Evolutionary conservation across 2,329 filamentous ascomycete genomes (phyloP).

Genomic region (Cyphellophora attinorum): DNA sequence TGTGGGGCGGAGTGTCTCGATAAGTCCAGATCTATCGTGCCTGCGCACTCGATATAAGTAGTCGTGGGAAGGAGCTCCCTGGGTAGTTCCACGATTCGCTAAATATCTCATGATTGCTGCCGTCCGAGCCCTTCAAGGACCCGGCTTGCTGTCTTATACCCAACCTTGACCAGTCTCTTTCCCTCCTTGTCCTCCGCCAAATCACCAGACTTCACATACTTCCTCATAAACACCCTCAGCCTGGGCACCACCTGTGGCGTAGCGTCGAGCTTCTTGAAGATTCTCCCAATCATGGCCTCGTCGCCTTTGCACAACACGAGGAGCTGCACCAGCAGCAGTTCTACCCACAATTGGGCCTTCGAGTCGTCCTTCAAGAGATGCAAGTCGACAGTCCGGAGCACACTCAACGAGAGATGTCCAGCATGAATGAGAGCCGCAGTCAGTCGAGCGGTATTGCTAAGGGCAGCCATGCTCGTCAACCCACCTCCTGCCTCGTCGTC

Average conservation of each 20-base stretch:
- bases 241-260: conserved; percentile 61
- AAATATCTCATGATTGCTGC: too few species aligned
- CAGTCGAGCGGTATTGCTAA: conserved; percentile 60
- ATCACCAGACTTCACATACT: conserved; percentile 60
- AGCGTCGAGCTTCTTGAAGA: conserved; percentile 54
- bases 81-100: too few species aligned
- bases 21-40: too few species aligned
- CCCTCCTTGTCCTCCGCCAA: conserved; percentile 41
- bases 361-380: conserved; percentile 56
- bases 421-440: conserved; percentile 55
- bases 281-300: conserved; percentile 50
- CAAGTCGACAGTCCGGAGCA: conserved; percentile 61
- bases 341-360: conserved; percentile 68
- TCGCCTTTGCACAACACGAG: conserved; percentile 55
- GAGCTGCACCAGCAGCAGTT: conserved; percentile 67
- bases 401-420: conserved; percentile 46
- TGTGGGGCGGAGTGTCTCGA: too few species aligned
- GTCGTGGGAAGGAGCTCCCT: too few species aligned
- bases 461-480: conserved; percentile 43
- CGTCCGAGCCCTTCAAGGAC: too few species aligned
- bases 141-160: too few species aligned
- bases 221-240: conserved; percentile 70
- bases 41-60: too few species aligned
- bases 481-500: conserved; percentile 43
- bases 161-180: conserved; percentile 40